A percentile compares a stretch with the other conserved stretches of the same genome.
phyloP scores from a whole-genome alignment of 2,329 filamentous ascomycete genomes.

The Cadophora malorum region DNA sequence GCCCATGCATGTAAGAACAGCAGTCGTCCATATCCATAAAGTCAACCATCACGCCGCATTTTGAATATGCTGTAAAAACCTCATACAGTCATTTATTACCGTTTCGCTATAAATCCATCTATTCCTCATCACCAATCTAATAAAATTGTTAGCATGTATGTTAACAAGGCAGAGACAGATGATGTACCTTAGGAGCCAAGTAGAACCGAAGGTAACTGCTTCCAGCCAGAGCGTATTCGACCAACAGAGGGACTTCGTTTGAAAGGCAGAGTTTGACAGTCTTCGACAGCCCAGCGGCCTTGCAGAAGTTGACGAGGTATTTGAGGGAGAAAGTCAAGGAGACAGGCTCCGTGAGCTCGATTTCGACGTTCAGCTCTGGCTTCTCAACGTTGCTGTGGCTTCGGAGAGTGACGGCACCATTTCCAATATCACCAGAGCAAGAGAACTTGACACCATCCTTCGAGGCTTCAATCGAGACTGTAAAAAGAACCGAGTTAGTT shows the following conservation, averaged over 20 bases:
- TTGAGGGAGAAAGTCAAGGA: conserved; percentile 97
- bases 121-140: conserved; percentile 75
- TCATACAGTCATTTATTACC: conserved; percentile 41
- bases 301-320: conserved; percentile 99
- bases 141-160: conserved; percentile 32
- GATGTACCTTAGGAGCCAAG: conserved; percentile 87
- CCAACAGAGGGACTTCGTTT: conserved; percentile 92
- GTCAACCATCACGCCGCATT: conserved; percentile 43
- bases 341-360: conserved; percentile 91
- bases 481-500: conserved; percentile 31
- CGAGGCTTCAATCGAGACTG: conserved; percentile 92
- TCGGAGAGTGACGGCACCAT: conserved; percentile 89
- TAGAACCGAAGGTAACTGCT: conserved; percentile 96
- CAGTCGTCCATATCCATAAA: conserved; percentile 42
- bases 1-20: conserved; percentile 22
- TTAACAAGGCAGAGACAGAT: background rate
- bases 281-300: conserved; percentile 83
- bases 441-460: conserved; percentile 98
- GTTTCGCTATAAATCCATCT: conserved; percentile 40
- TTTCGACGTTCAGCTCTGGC: conserved; percentile 82
- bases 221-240: conserved; percentile 84
- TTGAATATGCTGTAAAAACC: conserved; percentile 40
- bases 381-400: conserved; percentile 90
- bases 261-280: conserved; percentile 93
- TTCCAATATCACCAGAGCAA: conserved; percentile 93